Evolutionary conservation across 129 eudicot genomes (phyloP).

Genomic region (Tanacetum coccineum): DNA sequence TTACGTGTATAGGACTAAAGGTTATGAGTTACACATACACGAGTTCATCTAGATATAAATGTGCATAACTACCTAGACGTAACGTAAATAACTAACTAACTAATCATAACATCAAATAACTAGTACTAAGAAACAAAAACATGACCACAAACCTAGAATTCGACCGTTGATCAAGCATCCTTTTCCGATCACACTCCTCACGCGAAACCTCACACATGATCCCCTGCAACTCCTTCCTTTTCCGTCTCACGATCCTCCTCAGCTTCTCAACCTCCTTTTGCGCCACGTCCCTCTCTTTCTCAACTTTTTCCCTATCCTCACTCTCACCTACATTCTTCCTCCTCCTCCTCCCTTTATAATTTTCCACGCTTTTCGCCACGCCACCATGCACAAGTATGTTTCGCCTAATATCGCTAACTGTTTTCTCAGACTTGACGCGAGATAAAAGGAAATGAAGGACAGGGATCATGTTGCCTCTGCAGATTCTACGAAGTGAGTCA

Average conservation of each 20-base stretch:
- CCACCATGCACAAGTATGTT: constrained; percentile 78
- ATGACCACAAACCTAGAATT: constrained; percentile 55
- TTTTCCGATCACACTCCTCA: constrained; percentile 88
- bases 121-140: too few relatives aligned
- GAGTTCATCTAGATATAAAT: background rate
- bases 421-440: constrained; percentile 84
- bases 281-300: constrained; percentile 69
- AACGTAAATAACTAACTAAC: background rate
- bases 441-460: constrained; percentile 64
- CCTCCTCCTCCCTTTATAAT: constrained; percentile 42
- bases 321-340: constrained; percentile 38
- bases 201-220: constrained; percentile 80
- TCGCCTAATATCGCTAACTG: constrained; percentile 62
- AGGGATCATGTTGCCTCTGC: constrained; percentile 94
- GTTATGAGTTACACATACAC: too few relatives aligned
- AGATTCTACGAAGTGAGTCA: constrained; percentile 69
- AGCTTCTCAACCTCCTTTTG: constrained; percentile 90
- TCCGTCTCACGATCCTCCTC: constrained; percentile 69
- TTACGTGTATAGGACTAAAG: too few relatives aligned
- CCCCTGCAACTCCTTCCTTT: constrained; percentile 78
- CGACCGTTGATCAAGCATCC: constrained; percentile 84
- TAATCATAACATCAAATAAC: too few relatives aligned
- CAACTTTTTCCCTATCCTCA: constrained; percentile 52
- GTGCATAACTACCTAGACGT: background rate
- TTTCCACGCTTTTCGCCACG: constrained; percentile 13